Evolutionary conservation across 2,329 filamentous ascomycete genomes (phyloP).

Genomic region (Clonostachys solani): DNA sequence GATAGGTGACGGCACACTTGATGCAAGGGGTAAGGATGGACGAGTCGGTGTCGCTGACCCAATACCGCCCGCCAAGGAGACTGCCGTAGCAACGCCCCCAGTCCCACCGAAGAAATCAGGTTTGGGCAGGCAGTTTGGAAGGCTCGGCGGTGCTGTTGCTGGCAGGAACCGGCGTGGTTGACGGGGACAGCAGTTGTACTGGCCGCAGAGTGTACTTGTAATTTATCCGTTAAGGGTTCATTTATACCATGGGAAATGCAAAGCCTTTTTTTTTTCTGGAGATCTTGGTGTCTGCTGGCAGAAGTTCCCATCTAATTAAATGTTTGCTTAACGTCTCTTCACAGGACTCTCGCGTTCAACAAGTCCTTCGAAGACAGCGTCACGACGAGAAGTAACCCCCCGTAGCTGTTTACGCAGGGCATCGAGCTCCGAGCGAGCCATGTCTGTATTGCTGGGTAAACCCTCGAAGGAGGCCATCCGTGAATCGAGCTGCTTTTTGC

Average conservation of each 20-base stretch:
- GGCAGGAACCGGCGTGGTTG: slow-evolving; percentile 50
- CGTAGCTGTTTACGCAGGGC: slow-evolving; percentile 60
- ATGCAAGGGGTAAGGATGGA: slow-evolving; percentile 36
- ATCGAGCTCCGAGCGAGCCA: slow-evolving; percentile 68
- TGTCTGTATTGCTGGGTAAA: slow-evolving; percentile 65
- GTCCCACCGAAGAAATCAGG: slow-evolving; percentile 55
- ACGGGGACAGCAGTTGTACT: too few species aligned
- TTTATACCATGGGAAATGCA: too few species aligned
- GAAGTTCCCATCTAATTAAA: background rate
- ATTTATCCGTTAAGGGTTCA: too few species aligned
- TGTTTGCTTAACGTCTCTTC: slow-evolving; percentile 24
- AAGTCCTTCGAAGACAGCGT: slow-evolving; percentile 70
- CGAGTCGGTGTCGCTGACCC: slow-evolving; percentile 19
- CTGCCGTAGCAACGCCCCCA: slow-evolving; percentile 34
- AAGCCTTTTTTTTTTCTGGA: too few species aligned
- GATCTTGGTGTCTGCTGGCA: too few species aligned
- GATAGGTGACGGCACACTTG: slow-evolving; percentile 31
- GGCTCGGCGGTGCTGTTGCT: slow-evolving; percentile 67
- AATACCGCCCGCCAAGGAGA: slow-evolving; percentile 44
- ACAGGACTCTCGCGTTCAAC: slow-evolving; percentile 58
- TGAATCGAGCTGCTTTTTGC: slow-evolving; percentile 55
- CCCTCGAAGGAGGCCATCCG: slow-evolving; percentile 65
- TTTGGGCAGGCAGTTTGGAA: slow-evolving; percentile 64
- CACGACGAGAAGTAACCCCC: slow-evolving; percentile 56
- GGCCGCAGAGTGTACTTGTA: too few species aligned